phyloP scores from a whole-genome alignment of 441 rosid genomes.

The Aleurites moluccanus region DNA sequence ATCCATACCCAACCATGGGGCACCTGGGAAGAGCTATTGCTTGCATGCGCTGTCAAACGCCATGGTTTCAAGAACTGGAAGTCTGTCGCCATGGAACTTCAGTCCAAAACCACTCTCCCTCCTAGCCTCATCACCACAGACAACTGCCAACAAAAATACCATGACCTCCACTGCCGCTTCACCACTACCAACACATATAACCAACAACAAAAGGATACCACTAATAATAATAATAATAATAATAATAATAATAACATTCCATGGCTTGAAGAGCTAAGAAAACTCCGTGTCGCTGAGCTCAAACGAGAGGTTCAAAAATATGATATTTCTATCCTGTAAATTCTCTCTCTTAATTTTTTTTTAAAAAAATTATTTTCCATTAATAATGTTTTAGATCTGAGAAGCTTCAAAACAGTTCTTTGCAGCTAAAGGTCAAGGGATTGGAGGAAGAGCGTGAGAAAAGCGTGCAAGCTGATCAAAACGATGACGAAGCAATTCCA shows the following conservation, averaged over 20 bases:
- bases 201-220: background rate
- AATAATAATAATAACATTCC: conserved; percentile 33
- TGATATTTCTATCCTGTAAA: conserved; percentile 50
- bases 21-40: conserved; percentile 40
- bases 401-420: conserved; percentile 27
- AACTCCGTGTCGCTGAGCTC: conserved; percentile 52
- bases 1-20: conserved; percentile 28
- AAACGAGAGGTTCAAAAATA: conserved; percentile 43
- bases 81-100: conserved; percentile 38
- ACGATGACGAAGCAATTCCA: conserved; percentile 27
- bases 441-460: conserved; percentile 45
- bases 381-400: background rate
- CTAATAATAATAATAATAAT: background rate
- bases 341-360: conserved; percentile 14
- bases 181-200: background rate
- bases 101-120: conserved; percentile 23
- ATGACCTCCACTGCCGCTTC: conserved; percentile 41
- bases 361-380: background rate
- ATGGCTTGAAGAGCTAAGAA: conserved; percentile 57
- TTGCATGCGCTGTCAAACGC: conserved; percentile 47
- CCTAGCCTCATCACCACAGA: conserved; percentile 28
- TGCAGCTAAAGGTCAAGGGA: conserved; percentile 50
- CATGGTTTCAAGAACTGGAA: conserved; percentile 47
- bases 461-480: conserved; percentile 25
- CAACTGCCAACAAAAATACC: conserved; percentile 33